These are phyloP conservation scores for Lepiota venenata DNA, from an alignment of 768 basidiomycete genomes.

Conservation along the genomic window DNA sequence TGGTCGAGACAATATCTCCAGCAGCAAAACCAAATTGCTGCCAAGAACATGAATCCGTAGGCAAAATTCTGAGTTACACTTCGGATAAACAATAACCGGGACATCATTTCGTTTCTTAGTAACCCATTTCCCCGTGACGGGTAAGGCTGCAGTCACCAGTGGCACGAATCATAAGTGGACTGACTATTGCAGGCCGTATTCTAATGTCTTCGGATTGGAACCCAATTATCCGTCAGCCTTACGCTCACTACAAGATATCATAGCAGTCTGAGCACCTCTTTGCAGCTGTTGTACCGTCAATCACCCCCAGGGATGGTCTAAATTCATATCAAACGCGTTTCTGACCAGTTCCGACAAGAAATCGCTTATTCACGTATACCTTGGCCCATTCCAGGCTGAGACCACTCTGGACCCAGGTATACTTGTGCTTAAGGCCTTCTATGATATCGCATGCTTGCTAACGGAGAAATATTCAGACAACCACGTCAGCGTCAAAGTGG, in stretches of 20 bases:
- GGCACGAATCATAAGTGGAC: background rate
- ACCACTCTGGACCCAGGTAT: slow-evolving; percentile 36
- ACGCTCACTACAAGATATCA: background rate
- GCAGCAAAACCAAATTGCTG: slow-evolving; percentile 53
- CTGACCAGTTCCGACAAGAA: slow-evolving; percentile 37
- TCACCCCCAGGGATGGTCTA: slow-evolving; percentile 51
- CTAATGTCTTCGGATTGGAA: slow-evolving; percentile 46
- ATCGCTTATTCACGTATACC: slow-evolving; percentile 42
- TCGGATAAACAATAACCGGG: too few relatives aligned
- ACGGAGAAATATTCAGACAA: slow-evolving; percentile 26
- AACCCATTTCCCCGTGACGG: too few relatives aligned
- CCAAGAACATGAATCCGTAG: slow-evolving; percentile 51
- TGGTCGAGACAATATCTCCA: slow-evolving; percentile 58
- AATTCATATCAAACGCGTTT: slow-evolving; percentile 50
- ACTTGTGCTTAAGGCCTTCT: too few relatives aligned
- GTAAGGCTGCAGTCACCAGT: too few relatives aligned
- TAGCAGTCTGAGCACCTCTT: too few relatives aligned
- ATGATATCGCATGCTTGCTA: background rate
- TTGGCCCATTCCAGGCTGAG: slow-evolving; percentile 41
- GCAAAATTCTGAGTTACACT: slow-evolving; percentile 7
- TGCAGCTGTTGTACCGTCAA: slow-evolving; percentile 47
- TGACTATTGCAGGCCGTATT: slow-evolving; percentile 33
- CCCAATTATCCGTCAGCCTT: slow-evolving; percentile 46
- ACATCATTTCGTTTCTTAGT: too few relatives aligned
- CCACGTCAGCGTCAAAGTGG: slow-evolving; percentile 35